Base-by-base conservation (phyloP, 2,329 filamentous ascomycete species). In the Trichoderma sp. region DNA sequence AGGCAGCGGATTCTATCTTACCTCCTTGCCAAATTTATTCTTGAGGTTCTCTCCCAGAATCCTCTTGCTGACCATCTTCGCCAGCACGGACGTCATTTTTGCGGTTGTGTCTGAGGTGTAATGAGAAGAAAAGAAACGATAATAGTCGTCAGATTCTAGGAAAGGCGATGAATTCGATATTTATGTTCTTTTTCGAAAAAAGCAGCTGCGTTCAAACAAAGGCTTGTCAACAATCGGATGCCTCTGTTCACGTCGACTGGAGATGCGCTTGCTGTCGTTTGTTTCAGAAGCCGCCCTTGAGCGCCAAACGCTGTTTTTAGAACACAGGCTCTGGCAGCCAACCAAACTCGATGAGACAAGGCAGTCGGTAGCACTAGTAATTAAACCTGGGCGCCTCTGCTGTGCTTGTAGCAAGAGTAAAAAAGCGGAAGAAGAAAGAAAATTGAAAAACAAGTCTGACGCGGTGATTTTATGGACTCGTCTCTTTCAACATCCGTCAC, bases 1-100 rank as follows among this genome's bases (percentile, higher is more conserved):
- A 33, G 10, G 7, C 27, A 10, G 8, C 35, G 53, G 14, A 16
- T 27, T 16, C 68, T 79, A n/a, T 2, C 40, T 71, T 80, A 87
- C 86, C 77, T 85, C 86, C 73, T 81, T 81, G 68, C 87, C 87
- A 72, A 87, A 88, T 71, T 87, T 87, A 75, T 89, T 89, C 69
- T 84, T 77, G 7, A 85, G 71, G 16, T 81, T 83, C 76, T 90
- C 88, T 55, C 85, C 84, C 63, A 90, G 78, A 47, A 90, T 83
- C 77, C 82, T 87, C 76, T 86, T 87, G 72, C 82, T 83, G 55
- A 89, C 81, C 69, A 84, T 80, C 76, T 88, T 89, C 70, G 84
- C 82, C 33, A 87, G 75, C 37, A 85, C 75, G 37, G 81, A 81
- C 47, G 87, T 80, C 88, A 90, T 90, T 62, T 52, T 71, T 72